Base-by-base conservation (phyloP, 192 early-diverging fungal genomes). In the Lobosporangium transversale region DNA sequence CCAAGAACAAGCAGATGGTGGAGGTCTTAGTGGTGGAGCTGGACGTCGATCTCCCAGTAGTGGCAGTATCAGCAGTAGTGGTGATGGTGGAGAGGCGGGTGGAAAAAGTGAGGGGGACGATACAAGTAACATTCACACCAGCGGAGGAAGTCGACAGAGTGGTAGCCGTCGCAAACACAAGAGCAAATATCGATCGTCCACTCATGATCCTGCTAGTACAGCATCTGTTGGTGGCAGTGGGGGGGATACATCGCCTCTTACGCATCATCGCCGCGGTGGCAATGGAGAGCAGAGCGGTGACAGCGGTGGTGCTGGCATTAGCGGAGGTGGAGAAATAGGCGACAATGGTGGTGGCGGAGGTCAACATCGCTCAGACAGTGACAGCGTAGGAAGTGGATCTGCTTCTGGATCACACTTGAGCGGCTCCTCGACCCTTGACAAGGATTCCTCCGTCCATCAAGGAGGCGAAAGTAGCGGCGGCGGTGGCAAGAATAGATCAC, bases 101-200 rank as follows among this genome's bases (percentile, higher is more conserved):
- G 33, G 45, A 21, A 33, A 55, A 17, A 53, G 49, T n/a, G 56
- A 21, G 21, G 52, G 32, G 9, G 51, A 8, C n/a, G 35, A 40
- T 29, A 31, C 33, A 27, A 53, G 40, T 11, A 27, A 55, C 64
- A 43, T 12, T 4, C 35, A 36, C 12, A 55, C 42, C 29, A 49
- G n/a, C 11, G 26, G 23, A 20, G 32, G 59, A 43, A 32, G 43
- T 49, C 30, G 21, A 17, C 31, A 55, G 31, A 35, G 45, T 8
- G 54, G 54, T 43, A 29, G 36, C 10, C 69, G 61, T 40, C 68
- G 53, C 35, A 60, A 61, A 20, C 57, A 53, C 32, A 70, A 61
- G 32, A 44, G 33, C 52, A 70, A 70, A 35, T 70, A 62, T 37
- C 52, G 44, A 5, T 43, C 35, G 9, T 53, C 37, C 29, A 53